Evolutionary conservation across 2,329 filamentous ascomycete species (phyloP).

Genomic region (Monosporascus sp.): DNA sequence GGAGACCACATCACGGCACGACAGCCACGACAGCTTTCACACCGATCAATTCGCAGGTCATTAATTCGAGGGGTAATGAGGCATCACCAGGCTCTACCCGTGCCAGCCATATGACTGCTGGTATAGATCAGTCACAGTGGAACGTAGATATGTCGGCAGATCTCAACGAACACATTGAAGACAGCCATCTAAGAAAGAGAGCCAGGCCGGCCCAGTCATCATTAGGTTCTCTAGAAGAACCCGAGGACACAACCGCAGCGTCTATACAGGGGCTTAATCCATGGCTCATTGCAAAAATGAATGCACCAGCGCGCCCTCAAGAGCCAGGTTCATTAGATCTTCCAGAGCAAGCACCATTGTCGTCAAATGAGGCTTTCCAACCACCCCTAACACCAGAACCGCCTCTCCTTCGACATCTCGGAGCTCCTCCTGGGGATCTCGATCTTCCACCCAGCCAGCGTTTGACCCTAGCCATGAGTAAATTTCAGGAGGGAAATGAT

Average conservation of each 20-base stretch:
- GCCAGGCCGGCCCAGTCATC: background rate
- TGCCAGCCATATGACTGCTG: background rate
- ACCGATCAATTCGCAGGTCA: slow-evolving; percentile 1
- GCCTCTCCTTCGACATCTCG: slow-evolving; percentile 22
- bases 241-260: slow-evolving; percentile 1
- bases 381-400: slow-evolving; percentile 17
- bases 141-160: slow-evolving; percentile 18
- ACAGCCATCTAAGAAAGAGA: background rate
- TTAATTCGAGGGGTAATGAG: background rate
- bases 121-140: background rate
- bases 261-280: slow-evolving; percentile 26
- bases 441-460: slow-evolving; percentile 17
- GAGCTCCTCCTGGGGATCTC: slow-evolving; percentile 24
- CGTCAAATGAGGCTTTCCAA: background rate
- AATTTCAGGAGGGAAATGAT: background rate
- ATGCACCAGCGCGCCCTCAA: slow-evolving; percentile 9
- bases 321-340: background rate
- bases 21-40: background rate
- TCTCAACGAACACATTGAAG: slow-evolving; percentile 8
- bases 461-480: slow-evolving; percentile 1
- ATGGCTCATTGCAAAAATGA: slow-evolving; percentile 36
- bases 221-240: background rate
- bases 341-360: background rate
- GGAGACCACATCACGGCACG: background rate
- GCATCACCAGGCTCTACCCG: background rate